Percentiles rank a stretch among this genome's conserved stretches.
Evolutionary conservation across 2,329 filamentous ascomycete species (phyloP).

Genomic region (Penicillium palitans): DNA sequence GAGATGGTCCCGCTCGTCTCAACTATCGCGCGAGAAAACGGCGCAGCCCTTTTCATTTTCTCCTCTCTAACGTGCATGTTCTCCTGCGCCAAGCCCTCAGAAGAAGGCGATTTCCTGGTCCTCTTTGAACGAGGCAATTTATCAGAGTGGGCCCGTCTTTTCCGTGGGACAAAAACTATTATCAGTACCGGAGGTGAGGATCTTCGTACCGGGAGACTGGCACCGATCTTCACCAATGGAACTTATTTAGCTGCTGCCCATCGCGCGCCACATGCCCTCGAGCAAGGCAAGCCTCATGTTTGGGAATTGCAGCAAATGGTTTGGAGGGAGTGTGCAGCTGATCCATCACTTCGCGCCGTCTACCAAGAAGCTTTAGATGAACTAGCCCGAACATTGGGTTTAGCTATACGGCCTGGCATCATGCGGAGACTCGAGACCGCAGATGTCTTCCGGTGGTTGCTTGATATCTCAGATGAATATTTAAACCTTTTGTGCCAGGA

Average conservation of each 20-base stretch:
- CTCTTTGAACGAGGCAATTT: slow-evolving; percentile 35
- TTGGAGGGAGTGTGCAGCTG: slow-evolving; percentile 2
- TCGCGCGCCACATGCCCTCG: not conserved
- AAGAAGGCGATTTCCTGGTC: slow-evolving; percentile 37
- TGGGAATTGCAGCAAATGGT: slow-evolving; percentile 16
- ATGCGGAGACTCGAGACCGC: slow-evolving; percentile 17
- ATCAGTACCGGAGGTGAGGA: slow-evolving; percentile 29
- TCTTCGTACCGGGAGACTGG: slow-evolving; percentile 16
- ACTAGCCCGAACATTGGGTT: slow-evolving; percentile 12
- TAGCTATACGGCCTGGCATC: slow-evolving; percentile 2
- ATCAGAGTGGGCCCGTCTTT: slow-evolving; percentile 42
- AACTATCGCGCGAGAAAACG: slow-evolving; percentile 36
- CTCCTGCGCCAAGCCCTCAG: slow-evolving; percentile 38
- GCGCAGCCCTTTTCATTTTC: slow-evolving; percentile 42
- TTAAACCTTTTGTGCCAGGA: slow-evolving; percentile 6
- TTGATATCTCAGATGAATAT: slow-evolving; percentile 18
- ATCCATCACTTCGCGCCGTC: not conserved
- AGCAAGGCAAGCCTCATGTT: slow-evolving; percentile 10
- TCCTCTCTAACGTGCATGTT: slow-evolving; percentile 42
- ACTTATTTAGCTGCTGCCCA: not conserved
- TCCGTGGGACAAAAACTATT: slow-evolving; percentile 40
- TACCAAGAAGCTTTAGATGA: slow-evolving; percentile 20
- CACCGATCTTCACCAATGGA: slow-evolving; percentile 20
- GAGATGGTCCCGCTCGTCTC: slow-evolving; percentile 37
- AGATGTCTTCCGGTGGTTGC: slow-evolving; percentile 25